Evolutionary conservation across 2,329 filamentous ascomycete genomes (phyloP).

Genomic region (Penicillium freii): DNA sequence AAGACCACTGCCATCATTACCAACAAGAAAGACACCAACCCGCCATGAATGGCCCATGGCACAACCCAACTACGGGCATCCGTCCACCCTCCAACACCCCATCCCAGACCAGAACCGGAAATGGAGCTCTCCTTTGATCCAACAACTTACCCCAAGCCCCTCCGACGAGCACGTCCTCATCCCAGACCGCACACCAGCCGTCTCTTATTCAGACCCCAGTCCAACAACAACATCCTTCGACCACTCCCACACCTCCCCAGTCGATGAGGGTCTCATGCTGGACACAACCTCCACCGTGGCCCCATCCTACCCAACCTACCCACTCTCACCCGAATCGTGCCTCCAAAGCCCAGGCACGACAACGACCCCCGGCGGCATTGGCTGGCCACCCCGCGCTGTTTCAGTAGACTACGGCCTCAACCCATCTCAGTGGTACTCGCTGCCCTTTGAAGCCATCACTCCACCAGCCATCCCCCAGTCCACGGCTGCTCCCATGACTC

Average conservation of each 20-base stretch:
- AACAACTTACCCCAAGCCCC: slow-evolving; percentile 26
- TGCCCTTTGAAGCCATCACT: slow-evolving; percentile 28
- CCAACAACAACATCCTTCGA: slow-evolving; percentile 28
- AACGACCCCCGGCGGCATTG: slow-evolving; percentile 17
- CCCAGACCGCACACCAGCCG: slow-evolving; percentile 21
- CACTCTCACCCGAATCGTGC: slow-evolving; percentile 29
- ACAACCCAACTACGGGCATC: slow-evolving; percentile 12
- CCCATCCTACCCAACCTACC: slow-evolving; percentile 28
- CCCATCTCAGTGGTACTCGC: slow-evolving; percentile 30
- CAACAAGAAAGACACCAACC: slow-evolving; percentile 1
- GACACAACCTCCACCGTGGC: slow-evolving; percentile 28
- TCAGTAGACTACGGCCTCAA: slow-evolving; percentile 25
- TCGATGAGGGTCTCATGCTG: slow-evolving; percentile 26
- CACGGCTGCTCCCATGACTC: slow-evolving; percentile 21
- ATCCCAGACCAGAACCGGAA: slow-evolving; percentile 12
- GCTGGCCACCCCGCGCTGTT: slow-evolving; percentile 19
- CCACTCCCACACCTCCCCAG: slow-evolving; percentile 27
- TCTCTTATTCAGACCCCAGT: slow-evolving; percentile 20
- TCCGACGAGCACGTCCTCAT: slow-evolving; percentile 23
- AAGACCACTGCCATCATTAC: slow-evolving; percentile 8
- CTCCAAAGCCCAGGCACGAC: slow-evolving; percentile 30
- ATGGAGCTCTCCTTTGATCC: slow-evolving; percentile 23
- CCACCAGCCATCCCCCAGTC: slow-evolving; percentile 28
- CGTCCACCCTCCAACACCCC: not conserved
- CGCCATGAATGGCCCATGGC: slow-evolving; percentile 16